A percentile compares a stretch with the other conserved stretches of the same genome.
These are phyloP conservation scores for Tuber indicum DNA, from an alignment of 495 filamentous ascomycete species.

Conservation along the genomic window DNA sequence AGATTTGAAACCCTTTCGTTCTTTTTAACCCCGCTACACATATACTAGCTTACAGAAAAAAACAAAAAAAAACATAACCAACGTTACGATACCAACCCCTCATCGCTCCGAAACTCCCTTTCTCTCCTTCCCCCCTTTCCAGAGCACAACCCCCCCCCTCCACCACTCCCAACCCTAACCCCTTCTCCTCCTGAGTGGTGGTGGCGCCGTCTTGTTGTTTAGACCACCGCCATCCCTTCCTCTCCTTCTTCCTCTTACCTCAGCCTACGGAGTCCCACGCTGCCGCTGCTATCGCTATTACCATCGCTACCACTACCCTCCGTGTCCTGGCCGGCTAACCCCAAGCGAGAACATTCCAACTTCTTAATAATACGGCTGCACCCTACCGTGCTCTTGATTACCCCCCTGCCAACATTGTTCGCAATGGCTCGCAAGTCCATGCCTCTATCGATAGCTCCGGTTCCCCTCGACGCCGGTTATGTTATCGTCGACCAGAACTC, in stretches of 20 bases:
- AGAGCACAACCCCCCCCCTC: background rate
- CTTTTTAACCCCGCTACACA: background rate
- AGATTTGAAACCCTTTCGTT: background rate
- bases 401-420: background rate
- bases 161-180: background rate
- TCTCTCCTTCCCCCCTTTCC: background rate
- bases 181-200: slow-evolving; percentile 1
- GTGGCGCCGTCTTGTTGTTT: background rate
- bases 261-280: background rate
- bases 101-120: background rate
- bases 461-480: background rate
- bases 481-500: slow-evolving; percentile 6
- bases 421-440: slow-evolving; percentile 29
- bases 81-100: background rate
- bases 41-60: background rate
- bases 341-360: background rate
- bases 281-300: background rate
- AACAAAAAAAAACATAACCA: background rate
- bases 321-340: background rate
- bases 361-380: background rate
- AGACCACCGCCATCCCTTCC: background rate
- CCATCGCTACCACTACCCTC: background rate
- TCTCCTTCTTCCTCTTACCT: slow-evolving; percentile 1
- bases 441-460: slow-evolving; percentile 23
- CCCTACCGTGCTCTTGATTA: background rate